phyloP scores from a whole-genome alignment of 305 asterid species.

The Striga hermonthica region DNA sequence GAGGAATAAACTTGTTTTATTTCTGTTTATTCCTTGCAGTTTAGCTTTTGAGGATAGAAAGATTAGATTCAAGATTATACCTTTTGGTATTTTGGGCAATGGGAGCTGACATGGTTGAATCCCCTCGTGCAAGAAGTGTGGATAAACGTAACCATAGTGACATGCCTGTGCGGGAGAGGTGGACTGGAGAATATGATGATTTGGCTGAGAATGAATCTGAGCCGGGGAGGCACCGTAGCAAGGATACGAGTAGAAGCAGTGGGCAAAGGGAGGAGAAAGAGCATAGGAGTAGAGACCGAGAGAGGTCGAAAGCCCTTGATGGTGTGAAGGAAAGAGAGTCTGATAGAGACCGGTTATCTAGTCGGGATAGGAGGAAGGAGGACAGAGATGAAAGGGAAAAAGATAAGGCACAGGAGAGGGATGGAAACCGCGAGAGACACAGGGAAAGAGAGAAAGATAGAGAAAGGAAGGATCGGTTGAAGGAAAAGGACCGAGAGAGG shows the following conservation, averaged over 20 bases:
- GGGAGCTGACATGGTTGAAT: slow-evolving; percentile 46
- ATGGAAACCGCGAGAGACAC: slow-evolving; percentile 50
- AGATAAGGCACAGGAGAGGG: slow-evolving; percentile 52
- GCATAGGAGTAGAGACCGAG: slow-evolving; percentile 60
- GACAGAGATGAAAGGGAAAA: slow-evolving; percentile 62
- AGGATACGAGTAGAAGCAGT: slow-evolving; percentile 60
- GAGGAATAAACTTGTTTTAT: slow-evolving; percentile 10
- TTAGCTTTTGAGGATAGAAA: slow-evolving; percentile 12
- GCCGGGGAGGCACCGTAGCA: slow-evolving; percentile 53
- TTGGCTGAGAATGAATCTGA: slow-evolving; percentile 45
- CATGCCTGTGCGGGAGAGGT: slow-evolving; percentile 45
- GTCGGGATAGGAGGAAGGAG: slow-evolving; percentile 67
- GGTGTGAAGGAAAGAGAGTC: slow-evolving; percentile 49
- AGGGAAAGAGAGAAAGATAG: slow-evolving; percentile 62
- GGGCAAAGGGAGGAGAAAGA: slow-evolving; percentile 70
- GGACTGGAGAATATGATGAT: slow-evolving; percentile 52
- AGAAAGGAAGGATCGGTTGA: slow-evolving; percentile 58
- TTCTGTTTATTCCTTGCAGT: slow-evolving; percentile 15
- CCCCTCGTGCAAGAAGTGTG: slow-evolving; percentile 47
- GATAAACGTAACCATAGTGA: slow-evolving; percentile 55
- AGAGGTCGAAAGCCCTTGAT: slow-evolving; percentile 42
- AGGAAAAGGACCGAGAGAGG: slow-evolving; percentile 50
- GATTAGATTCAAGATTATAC: slow-evolving; percentile 6
- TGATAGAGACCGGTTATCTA: slow-evolving; percentile 39
- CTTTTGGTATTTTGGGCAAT: slow-evolving; percentile 27